Evolutionary conservation across 2,329 filamentous ascomycete species (phyloP).

Genomic region (Fusarium protoensiforme): DNA sequence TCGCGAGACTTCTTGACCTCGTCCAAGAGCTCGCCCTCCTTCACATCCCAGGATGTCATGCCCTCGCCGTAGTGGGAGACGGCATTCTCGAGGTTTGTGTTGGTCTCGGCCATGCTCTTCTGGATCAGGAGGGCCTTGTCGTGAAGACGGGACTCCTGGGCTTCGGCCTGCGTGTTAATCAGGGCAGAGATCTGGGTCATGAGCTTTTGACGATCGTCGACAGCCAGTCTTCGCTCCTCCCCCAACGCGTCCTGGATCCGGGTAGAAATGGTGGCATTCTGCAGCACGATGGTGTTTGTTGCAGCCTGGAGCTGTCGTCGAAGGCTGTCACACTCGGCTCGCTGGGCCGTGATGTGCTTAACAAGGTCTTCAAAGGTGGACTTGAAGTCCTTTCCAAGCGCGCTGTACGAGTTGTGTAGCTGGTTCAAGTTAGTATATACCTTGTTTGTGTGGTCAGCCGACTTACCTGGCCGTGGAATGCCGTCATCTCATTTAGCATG

Average conservation of each 20-base stretch:
- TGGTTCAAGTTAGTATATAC: conserved; percentile 48
- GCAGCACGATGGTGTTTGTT: conserved; percentile 73
- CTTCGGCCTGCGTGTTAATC: conserved; percentile 77
- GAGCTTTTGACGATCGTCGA: conserved; percentile 78
- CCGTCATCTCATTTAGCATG: conserved; percentile 84
- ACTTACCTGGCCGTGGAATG: conserved; percentile 78
- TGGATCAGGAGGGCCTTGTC: conserved; percentile 72
- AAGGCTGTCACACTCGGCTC: conserved; percentile 78
- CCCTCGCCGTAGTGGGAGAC: conserved; percentile 74
- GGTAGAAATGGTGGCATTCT: conserved; percentile 74
- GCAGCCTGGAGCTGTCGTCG: conserved; percentile 78
- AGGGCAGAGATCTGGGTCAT: conserved; percentile 82
- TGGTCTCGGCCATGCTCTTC: conserved; percentile 71
- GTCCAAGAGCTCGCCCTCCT: conserved; percentile 75
- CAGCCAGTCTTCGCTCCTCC: conserved; percentile 79
- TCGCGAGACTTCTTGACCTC: conserved; percentile 80
- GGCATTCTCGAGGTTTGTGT: conserved; percentile 71
- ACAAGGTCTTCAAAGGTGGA: conserved; percentile 84
- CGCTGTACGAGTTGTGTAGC: conserved; percentile 85
- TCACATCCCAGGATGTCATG: conserved; percentile 80
- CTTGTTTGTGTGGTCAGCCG: background rate
- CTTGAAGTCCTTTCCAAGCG: conserved; percentile 88
- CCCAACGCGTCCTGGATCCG: conserved; percentile 76
- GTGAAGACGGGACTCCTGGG: conserved; percentile 77
- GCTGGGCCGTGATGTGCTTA: conserved; percentile 79